Base-by-base conservation (phyloP, 768 basidiomycete genomes). In the Erythrobasidium yunnanense region DNA sequence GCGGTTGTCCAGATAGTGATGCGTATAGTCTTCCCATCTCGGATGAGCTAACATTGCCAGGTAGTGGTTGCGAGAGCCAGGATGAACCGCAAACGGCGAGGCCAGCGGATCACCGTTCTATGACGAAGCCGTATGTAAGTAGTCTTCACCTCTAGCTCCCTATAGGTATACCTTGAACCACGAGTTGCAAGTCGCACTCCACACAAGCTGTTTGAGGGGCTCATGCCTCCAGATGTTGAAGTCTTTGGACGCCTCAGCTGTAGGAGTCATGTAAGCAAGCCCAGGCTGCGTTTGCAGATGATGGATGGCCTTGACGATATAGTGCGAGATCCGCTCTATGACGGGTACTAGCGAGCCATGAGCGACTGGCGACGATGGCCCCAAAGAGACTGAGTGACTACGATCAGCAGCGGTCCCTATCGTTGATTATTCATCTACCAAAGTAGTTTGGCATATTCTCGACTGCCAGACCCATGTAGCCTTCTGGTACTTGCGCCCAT, bases 361-460 rank as follows among this genome's bases (percentile, higher is more conserved):
- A 34, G 53, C 53, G 8, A 55, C 53, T n/a, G 53, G 34, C 20
- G 58, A 27, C 6, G 34, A 46, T 1, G 35, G 55, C 1, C 53
- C 2, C 18, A 47, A 46, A 45, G 38, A 30, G 13, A 30, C 33
- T 34, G 38, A 38, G 1, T 2, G 49, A 18, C 11, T 7, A 15
- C 23, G 25, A 8, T 55, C 8, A 30, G 54, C 54, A 7, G 29
- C n/a, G 23, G 54, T 34, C 6, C 25, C 20, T 34, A 29, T 20
- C 42, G 15, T 45, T 18, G 54, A 29, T 32, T n/a, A 27, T 34
- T 34, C 6, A 58, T 30, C 8, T 55, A 55, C 34, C 32, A 20
- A 56, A 66, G 53, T 66, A 66, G 23, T 66, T 66, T 8, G 65
- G 65, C 65, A 66, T 56, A 30, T 56, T 25, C n/a, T 34, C 27